Percentiles rank a stretch among this genome's conserved stretches.
These are phyloP conservation scores for Penicillium sp. DNA, from an alignment of 2,329 filamentous ascomycete species.

Conservation along the genomic window DNA sequence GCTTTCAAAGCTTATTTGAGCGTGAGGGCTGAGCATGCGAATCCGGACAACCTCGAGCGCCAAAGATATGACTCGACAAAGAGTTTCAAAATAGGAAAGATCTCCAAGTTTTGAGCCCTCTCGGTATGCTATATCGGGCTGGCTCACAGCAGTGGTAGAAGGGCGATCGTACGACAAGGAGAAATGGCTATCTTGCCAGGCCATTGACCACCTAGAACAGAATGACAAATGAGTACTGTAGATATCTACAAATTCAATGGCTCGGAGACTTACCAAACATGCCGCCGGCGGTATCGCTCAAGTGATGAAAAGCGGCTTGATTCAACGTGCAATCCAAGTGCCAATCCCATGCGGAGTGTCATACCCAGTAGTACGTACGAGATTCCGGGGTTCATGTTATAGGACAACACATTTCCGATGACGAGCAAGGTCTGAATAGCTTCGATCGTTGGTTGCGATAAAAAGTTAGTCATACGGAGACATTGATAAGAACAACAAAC, in stretches of 20 bases:
- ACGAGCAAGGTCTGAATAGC: slow-evolving; percentile 66
- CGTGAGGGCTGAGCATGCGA: slow-evolving; percentile 58
- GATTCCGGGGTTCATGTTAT: slow-evolving; percentile 68
- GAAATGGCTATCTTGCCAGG: slow-evolving; percentile 68
- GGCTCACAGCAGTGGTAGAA: slow-evolving; percentile 59
- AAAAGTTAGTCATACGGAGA: slow-evolving; percentile 65
- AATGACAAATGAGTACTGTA: slow-evolving; percentile 4
- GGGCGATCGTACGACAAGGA: slow-evolving; percentile 66
- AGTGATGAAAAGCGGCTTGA: slow-evolving; percentile 58
- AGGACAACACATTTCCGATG: slow-evolving; percentile 65
- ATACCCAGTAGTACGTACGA: slow-evolving; percentile 65
- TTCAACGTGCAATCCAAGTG: slow-evolving; percentile 63
- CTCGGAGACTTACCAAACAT: slow-evolving; percentile 44
- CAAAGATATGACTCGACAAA: slow-evolving; percentile 59
- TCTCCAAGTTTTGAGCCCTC: slow-evolving; percentile 53
- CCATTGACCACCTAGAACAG: slow-evolving; percentile 59
- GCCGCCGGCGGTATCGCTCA: slow-evolving; percentile 51
- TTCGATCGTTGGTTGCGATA: slow-evolving; percentile 64
- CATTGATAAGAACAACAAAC: slow-evolving; percentile 69
- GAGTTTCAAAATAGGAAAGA: slow-evolving; percentile 61
- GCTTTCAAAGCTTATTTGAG: slow-evolving; percentile 56
- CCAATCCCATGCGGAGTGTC: slow-evolving; percentile 64
- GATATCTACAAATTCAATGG: background rate
- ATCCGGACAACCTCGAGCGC: slow-evolving; percentile 63
- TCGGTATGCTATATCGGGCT: slow-evolving; percentile 55